A percentile compares a stretch with the other conserved stretches of the same genome.
These are phyloP conservation scores for Suhomyces emberorum DNA, from an alignment of 805 yeast species.

Conservation along the genomic window DNA sequence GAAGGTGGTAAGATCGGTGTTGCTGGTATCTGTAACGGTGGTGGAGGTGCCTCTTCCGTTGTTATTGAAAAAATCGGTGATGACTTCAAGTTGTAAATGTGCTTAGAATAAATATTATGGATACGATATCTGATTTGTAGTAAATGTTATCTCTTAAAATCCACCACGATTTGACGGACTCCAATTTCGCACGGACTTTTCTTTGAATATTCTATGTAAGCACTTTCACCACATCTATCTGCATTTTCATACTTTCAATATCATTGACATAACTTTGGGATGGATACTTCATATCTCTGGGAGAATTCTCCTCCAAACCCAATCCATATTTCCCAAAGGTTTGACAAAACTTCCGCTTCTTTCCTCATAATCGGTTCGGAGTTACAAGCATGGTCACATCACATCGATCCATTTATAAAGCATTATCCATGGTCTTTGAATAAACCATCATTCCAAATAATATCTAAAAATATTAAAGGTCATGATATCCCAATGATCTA, in stretches of 20 bases:
- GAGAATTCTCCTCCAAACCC: constrained; percentile 1
- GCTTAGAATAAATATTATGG: background rate
- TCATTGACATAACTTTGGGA: too few relatives aligned
- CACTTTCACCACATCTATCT: too few relatives aligned
- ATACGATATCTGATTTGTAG: too few relatives aligned
- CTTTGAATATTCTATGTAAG: too few relatives aligned
- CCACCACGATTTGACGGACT: too few relatives aligned
- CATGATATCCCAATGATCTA: constrained; percentile 25
- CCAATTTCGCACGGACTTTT: too few relatives aligned
- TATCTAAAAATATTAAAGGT: constrained; percentile 2
- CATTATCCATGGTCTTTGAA: constrained; percentile 20
- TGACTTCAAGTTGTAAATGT: constrained; percentile 35
- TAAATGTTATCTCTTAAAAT: too few relatives aligned
- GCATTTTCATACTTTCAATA: too few relatives aligned
- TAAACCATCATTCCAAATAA: constrained; percentile 4
- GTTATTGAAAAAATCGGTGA: constrained; percentile 66
- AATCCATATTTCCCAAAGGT: background rate
- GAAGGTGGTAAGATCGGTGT: constrained; percentile 82
- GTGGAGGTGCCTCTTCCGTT: constrained; percentile 97
- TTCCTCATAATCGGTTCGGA: constrained; percentile 1
- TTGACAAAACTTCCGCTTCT: background rate
- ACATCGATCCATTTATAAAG: constrained; percentile 16
- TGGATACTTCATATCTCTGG: constrained; percentile 2
- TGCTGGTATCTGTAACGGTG: constrained; percentile 98
- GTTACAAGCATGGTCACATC: constrained; percentile 5